Base-by-base conservation (phyloP, 2,329 filamentous ascomycete species). In the Diaporthe ampelina region DNA sequence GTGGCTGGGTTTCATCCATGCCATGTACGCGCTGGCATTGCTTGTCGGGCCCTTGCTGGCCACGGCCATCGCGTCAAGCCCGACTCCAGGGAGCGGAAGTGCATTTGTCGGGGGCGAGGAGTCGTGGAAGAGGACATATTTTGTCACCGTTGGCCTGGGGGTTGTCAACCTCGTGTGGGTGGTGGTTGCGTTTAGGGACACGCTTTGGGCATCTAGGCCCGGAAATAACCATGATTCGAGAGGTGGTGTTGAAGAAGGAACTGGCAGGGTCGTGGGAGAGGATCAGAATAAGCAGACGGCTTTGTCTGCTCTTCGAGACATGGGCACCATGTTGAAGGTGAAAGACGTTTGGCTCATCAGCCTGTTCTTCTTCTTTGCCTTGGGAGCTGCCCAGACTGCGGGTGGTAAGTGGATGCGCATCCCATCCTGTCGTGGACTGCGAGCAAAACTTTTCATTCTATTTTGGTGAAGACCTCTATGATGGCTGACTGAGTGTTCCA, bases 1-100 rank as follows among this genome's bases (percentile, higher is more conserved):
- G 6, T 92, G 90, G 88, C 83, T 93, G 0, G 88, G 90, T 0
- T 88, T 92, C 71, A 91, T 93, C 21, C 91, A 93, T 76, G 91
- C 90, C 11, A 90, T 90, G 85, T 93, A 91, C 77, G 85, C 84
- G 78, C 85, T 87, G 0, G 91, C 91, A 0, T 88, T 88, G 61
- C 84, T 92, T 2, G 84, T 90, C 5, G 88, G 86, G 0, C 91
- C 91, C 0, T 89, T 93, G 61, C 85, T 87, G 1, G 86, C 86
- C 0, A 89, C 86, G 0, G 85, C 84, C 0, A 83, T 91, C n/a
- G 88, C 89, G 0, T 84, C 85, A 0, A 79, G 0, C 81, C 79
- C 1, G 79, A 35, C 43, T 0, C 13, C 43, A 13, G 26, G 61
- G 1, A 78, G 5, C 58, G 77, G 0, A 80, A 82, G 0, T 82